These are phyloP conservation scores for Rhodofomes roseus DNA, from an alignment of 1,284 basidiomycete genomes.

Conservation along the genomic window DNA sequence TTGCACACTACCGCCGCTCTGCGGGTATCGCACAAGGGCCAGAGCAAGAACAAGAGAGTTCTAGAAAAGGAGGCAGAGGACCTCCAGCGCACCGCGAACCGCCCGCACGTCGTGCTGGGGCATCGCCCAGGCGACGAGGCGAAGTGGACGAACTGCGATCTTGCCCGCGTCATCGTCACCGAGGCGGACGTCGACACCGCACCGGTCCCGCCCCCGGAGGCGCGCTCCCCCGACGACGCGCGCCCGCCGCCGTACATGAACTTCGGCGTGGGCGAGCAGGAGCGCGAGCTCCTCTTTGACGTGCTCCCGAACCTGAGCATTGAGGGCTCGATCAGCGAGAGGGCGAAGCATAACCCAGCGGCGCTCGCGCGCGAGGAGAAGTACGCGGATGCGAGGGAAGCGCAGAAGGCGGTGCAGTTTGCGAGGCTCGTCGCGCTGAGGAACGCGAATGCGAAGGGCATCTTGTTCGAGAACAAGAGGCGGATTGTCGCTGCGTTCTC, in stretches of 20 bases:
- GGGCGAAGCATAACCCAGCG: background rate
- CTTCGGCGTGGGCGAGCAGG: slow-evolving; percentile 58
- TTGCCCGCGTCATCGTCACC: slow-evolving; percentile 59
- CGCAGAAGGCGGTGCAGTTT: slow-evolving; percentile 60
- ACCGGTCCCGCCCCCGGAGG: slow-evolving; percentile 15
- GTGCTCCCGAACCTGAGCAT: slow-evolving; percentile 48
- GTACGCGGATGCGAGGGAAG: slow-evolving; percentile 36
- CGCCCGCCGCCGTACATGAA: slow-evolving; percentile 46
- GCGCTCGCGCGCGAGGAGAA: background rate
- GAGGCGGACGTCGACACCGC: slow-evolving; percentile 42
- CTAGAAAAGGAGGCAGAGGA: slow-evolving; percentile 50
- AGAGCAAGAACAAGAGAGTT: slow-evolving; percentile 37
- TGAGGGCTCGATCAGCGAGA: slow-evolving; percentile 14
- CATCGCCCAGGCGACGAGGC: slow-evolving; percentile 55
- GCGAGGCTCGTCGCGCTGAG: slow-evolving; percentile 77
- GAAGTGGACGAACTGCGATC: slow-evolving; percentile 63
- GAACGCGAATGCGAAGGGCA: slow-evolving; percentile 82
- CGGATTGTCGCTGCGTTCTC: slow-evolving; percentile 84
- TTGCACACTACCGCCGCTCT: slow-evolving; percentile 56
- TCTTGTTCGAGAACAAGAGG: slow-evolving; percentile 83
- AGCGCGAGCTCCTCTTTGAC: slow-evolving; percentile 58
- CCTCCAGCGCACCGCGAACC: slow-evolving; percentile 39
- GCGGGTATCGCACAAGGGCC: slow-evolving; percentile 30
- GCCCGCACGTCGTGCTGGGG: slow-evolving; percentile 74
- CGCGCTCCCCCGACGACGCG: slow-evolving; percentile 22